These are phyloP conservation scores for Phytophthora cactorum DNA, from an alignment of 352 stramenopile genomes.

Conservation along the genomic window DNA sequence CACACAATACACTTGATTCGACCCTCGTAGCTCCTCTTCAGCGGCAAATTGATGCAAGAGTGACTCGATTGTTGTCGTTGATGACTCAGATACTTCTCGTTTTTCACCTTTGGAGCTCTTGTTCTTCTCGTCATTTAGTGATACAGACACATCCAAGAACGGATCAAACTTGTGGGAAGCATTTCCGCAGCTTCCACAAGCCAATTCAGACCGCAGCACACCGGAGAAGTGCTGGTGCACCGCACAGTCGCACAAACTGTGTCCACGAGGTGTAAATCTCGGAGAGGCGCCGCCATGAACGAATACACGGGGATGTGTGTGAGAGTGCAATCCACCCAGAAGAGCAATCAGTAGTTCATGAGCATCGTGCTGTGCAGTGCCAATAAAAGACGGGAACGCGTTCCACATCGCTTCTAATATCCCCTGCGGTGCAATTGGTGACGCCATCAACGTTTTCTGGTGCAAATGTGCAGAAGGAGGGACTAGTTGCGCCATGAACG, in stretches of 20 bases:
- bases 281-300: constrained; percentile 51
- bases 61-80: constrained; percentile 35
- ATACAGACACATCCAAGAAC: constrained; percentile 78
- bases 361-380: constrained; percentile 77
- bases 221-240: constrained; percentile 79
- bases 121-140: constrained; percentile 37
- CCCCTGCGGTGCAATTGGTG: constrained; percentile 63
- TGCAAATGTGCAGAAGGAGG: constrained; percentile 19
- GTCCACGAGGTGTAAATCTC: constrained; percentile 60
- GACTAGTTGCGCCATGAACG: constrained; percentile 48
- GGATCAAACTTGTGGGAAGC: constrained; percentile 71
- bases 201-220: constrained; percentile 63
- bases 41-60: constrained; percentile 58
- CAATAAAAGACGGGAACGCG: constrained; percentile 59
- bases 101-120: constrained; percentile 11
- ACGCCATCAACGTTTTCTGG: constrained; percentile 17
- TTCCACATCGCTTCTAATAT: constrained; percentile 69
- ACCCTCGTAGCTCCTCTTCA: constrained; percentile 60
- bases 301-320: constrained; percentile 60
- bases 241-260: constrained; percentile 71
- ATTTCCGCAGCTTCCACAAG: constrained; percentile 57
- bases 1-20: constrained; percentile 72
- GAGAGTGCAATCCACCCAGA: constrained; percentile 62
- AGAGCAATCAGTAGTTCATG: constrained; percentile 78
- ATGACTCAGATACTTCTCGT: not conserved